Evolutionary conservation across 2,329 filamentous ascomycete genomes (phyloP).

Genomic region (Xylariaceae sp.): DNA sequence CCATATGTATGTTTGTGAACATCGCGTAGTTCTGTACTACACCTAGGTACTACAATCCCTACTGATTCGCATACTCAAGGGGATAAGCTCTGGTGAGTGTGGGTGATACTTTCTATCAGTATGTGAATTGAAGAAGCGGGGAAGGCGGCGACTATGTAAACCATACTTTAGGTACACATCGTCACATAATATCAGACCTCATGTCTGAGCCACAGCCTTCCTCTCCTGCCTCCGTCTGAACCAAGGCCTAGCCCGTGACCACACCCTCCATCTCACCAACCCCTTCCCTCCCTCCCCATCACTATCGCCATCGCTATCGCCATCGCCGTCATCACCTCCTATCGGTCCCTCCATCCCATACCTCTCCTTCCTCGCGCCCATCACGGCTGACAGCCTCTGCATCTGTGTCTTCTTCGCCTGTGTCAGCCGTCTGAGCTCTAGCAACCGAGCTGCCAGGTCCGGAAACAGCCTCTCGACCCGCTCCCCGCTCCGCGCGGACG

Average conservation of each 20-base stretch:
- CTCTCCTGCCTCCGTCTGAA: not conserved
- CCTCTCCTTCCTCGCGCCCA: not conserved
- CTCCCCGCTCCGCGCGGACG: constrained; percentile 32
- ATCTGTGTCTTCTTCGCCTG: constrained; percentile 8
- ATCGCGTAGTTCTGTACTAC: too few relatives aligned
- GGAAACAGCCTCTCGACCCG: constrained; percentile 31
- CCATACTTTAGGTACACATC: too few relatives aligned
- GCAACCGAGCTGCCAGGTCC: constrained; percentile 28
- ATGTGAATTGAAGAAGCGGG: too few relatives aligned
- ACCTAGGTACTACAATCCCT: too few relatives aligned
- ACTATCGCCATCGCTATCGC: not conserved
- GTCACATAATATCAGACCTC: too few relatives aligned
- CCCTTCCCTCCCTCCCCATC: constrained; percentile 7
- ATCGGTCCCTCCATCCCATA: too few relatives aligned
- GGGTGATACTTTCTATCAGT: too few relatives aligned
- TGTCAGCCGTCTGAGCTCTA: constrained; percentile 22
- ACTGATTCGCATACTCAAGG: too few relatives aligned
- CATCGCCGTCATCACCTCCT: not conserved
- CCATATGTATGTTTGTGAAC: too few relatives aligned
- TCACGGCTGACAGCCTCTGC: not conserved
- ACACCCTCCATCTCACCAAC: constrained; percentile 16
- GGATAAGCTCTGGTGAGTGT: too few relatives aligned
- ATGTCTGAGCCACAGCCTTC: not conserved
- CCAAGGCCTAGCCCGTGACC: constrained; percentile 3
- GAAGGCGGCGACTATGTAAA: too few relatives aligned